Base-by-base conservation (phyloP, 441 rosid genomes). In the Gossypium gossypioides region DNA sequence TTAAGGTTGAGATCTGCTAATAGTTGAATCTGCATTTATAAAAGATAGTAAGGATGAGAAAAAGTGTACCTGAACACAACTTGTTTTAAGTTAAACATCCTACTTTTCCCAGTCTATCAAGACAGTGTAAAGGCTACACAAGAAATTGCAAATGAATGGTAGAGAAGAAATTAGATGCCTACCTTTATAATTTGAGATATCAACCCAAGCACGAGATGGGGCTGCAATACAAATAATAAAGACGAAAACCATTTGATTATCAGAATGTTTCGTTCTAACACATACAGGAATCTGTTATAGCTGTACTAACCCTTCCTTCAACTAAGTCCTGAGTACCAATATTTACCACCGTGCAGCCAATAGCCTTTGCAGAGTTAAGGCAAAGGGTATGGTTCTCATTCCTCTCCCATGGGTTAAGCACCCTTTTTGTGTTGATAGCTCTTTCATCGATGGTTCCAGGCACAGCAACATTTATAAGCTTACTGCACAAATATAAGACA, bases 101-200 rank as follows among this genome's bases (percentile, higher is more conserved):
- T 65, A 44, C 55, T 13, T 60, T 63, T 44, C 19, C 25, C 59
- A 15, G 22, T 22, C 54, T 25, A 70, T 56, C 64, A 56, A 40
- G 37, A 64, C 1, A 5, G 34, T 12, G 40, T 19, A 54, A 19
- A 56, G 29, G 6, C n/a, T n/a, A 12, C 9, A 21, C 15, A 59
- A 27, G 44, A 6, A 27, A 7, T 25, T 15, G 16, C 37, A 4
- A n/a, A 71, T 3, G 27, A 21, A 24, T 22, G 25, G 10, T 13
- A 68, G 5, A 72, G 51, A 34, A 13, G 65, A 76, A 63, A 48
- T 16, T 25, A 6, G 4, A 16, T 5, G 62, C 73, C 10, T 60
- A 87, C 93, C 93, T 89, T 89, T 71, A 89, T 87, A 74, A 89
- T 87, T 80, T 89, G 93, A 70, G 91, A 87, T 69, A 89, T 87